Evolutionary conservation across 1,284 basidiomycete species (phyloP), one percentile per base, ranked within the genome.

Genomic region (Inonotus hispidus): DNA sequence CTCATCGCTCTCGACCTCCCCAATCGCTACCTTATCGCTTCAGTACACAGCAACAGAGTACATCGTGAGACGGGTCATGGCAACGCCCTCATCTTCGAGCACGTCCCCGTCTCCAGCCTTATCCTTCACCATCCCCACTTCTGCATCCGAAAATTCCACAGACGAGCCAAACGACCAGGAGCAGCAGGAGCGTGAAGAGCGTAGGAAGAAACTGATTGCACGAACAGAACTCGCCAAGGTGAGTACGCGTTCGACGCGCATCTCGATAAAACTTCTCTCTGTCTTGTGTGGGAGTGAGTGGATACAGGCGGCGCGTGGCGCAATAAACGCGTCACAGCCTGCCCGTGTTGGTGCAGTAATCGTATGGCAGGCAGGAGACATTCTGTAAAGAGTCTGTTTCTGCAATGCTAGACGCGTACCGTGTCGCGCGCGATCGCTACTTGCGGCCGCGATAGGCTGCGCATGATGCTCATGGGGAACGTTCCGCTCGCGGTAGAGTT

Each of bases 201-300:
- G 84, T 64, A 82, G 85, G 8, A 79, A 86, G 73, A 89, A 85
- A 71, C 84, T 91, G 67, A 73, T 89, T 55, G 87, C 86, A 45
- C 81, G 86, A 65, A 87, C 89, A 35, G 85, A 90, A 71, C 73
- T 90, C 57, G 84, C 87, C 25, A 85, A 86, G 77, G 88, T 90
- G 72, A 73, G 88, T 81, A 35, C 53, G 50, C 57, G 47, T 53
- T 60, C 49, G 23, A n/a, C 60, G 64, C 67, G 66, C 66, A 55
- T 66, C 70, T 67, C 62, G 68, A 65, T 64, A 66, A 60, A 58
- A 64, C 29, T 47, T 60, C 29, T 16, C 63, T 50, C 43, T 65
- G 57, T 62, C 76, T 80, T 80, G 82, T 82, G 82, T 82, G 78
- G 63, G 53, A 60, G 49, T 52, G 32, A 23, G 38, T 21, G 63